Percentiles rank a stretch among this genome's conserved stretches.
Conservation (phyloP, 208 protist genomes). For the Acanthamoeba castellanii region DNA sequence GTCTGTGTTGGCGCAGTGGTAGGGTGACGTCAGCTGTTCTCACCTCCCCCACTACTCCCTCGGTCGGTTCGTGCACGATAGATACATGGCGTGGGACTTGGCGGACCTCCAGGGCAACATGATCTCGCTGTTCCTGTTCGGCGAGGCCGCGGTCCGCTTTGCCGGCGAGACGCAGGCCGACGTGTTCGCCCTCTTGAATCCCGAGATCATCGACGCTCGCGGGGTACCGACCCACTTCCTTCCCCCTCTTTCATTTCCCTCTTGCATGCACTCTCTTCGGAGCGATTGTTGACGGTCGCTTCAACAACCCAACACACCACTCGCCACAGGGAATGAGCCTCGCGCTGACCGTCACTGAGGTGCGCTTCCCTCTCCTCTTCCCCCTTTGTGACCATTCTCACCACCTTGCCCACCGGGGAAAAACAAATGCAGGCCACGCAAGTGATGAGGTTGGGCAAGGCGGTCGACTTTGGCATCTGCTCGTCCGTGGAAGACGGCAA, state of each 20-base stretch:
- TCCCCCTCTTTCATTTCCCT: neutral
- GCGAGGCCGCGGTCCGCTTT: neutral
- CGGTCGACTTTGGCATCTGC: constrained; percentile 39
- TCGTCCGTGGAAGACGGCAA: neutral
- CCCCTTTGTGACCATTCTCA: neutral
- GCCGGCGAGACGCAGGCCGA: neutral
- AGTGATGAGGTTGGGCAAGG: constrained; percentile 43
- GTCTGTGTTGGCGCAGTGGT: neutral
- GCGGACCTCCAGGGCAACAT: constrained; percentile 22
- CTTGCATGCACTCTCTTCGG: neutral
- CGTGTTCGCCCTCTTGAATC: constrained; percentile 51
- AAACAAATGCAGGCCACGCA: neutral
- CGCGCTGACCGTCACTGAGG: neutral
- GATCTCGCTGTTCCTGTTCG: constrained; percentile 37
- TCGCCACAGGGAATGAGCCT: constrained; percentile 2
- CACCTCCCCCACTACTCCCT: neutral
- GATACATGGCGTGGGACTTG: constrained; percentile 51
- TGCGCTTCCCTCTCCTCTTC: neutral
- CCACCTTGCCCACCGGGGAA: neutral
- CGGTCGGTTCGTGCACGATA: neutral
- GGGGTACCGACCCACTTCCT: neutral
- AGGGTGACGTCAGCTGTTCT: too few relatives aligned
- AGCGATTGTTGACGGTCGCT: too few relatives aligned
- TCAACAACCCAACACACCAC: neutral
- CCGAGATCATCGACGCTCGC: constrained; percentile 19